These are phyloP conservation scores for Mollisiaceae sp. DNA, from an alignment of 2,329 filamentous ascomycete species.

Conservation along the genomic window DNA sequence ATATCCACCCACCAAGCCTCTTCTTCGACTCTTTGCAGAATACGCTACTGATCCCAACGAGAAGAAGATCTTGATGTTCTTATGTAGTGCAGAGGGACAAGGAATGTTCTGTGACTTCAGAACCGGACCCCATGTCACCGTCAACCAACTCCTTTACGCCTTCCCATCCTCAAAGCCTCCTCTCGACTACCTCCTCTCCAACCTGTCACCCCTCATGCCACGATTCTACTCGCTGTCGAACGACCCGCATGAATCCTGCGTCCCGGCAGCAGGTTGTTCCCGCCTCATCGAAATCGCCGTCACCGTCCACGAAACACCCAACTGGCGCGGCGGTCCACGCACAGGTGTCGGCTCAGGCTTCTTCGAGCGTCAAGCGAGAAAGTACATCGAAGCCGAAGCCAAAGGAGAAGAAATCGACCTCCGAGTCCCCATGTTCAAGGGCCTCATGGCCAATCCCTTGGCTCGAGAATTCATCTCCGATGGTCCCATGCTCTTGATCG, in stretches of 20 bases:
- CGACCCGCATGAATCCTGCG: conserved; percentile 74
- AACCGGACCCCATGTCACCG: conserved; percentile 83
- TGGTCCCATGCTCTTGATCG: conserved; percentile 96
- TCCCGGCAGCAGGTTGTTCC: conserved; percentile 54
- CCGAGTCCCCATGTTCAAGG: conserved; percentile 95
- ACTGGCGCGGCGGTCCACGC: conserved; percentile 75
- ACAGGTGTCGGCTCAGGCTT: conserved; percentile 92
- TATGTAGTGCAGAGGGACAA: conserved; percentile 89
- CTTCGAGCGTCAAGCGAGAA: conserved; percentile 82
- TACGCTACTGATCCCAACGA: conserved; percentile 80
- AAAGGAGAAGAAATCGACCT: conserved; percentile 66
- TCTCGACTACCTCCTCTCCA: conserved; percentile 78
- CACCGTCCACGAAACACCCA: conserved; percentile 83
- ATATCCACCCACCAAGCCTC: conserved; percentile 84
- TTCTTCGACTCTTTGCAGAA: conserved; percentile 86
- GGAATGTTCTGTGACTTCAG: conserved; percentile 92
- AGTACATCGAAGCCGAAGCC: conserved; percentile 71
- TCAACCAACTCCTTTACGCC: conserved; percentile 84
- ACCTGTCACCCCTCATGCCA: conserved; percentile 89
- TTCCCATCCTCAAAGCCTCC: conserved; percentile 93
- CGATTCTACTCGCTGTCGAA: conserved; percentile 98
- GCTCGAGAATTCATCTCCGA: conserved; percentile 91
- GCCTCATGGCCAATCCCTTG: conserved; percentile 95
- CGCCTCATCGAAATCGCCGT: conserved; percentile 96
- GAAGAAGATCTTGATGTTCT: conserved; percentile 84